phyloP scores from a whole-genome alignment of 768 basidiomycete genomes.

The Auricularia heimuer region DNA sequence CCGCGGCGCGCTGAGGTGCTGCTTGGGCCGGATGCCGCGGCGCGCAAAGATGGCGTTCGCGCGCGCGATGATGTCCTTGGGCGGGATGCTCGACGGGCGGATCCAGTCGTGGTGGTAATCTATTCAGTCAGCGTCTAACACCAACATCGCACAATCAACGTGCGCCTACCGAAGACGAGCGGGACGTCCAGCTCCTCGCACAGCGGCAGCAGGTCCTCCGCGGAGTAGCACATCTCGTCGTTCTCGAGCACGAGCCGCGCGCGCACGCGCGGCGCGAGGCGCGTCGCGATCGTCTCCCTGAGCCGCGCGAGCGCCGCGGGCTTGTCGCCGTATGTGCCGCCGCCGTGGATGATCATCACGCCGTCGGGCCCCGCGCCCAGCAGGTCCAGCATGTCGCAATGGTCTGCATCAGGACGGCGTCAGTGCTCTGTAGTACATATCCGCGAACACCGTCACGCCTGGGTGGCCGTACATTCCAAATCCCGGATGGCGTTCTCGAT shows the following conservation, averaged over 20 bases:
- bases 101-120: constrained; percentile 82
- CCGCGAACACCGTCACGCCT: too few relatives aligned
- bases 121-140: constrained; percentile 29
- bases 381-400: constrained; percentile 76
- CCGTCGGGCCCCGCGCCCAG: constrained; percentile 79
- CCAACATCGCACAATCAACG: too few relatives aligned
- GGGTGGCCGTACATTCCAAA: constrained; percentile 37
- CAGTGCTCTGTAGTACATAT: constrained; percentile 1
- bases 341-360: constrained; percentile 84
- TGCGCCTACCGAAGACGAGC: too few relatives aligned
- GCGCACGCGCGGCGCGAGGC: constrained; percentile 54
- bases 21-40: constrained; percentile 80
- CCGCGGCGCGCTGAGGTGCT: constrained; percentile 87
- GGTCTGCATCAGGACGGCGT: constrained; percentile 29
- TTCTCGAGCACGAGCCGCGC: constrained; percentile 83
- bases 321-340: constrained; percentile 81
- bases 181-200: constrained; percentile 78
- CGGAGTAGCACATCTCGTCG: constrained; percentile 89
- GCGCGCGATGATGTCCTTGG: constrained; percentile 57
- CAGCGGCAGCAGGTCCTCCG: constrained; percentile 77
- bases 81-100: constrained; percentile 32
- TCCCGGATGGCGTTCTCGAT: constrained; percentile 70
- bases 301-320: constrained; percentile 56
- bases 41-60: constrained; percentile 64
- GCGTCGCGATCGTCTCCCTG: constrained; percentile 51